Evolutionary conservation across 2,329 filamentous ascomycete species (phyloP).

Genomic region (Parastagonospora avenae): DNA sequence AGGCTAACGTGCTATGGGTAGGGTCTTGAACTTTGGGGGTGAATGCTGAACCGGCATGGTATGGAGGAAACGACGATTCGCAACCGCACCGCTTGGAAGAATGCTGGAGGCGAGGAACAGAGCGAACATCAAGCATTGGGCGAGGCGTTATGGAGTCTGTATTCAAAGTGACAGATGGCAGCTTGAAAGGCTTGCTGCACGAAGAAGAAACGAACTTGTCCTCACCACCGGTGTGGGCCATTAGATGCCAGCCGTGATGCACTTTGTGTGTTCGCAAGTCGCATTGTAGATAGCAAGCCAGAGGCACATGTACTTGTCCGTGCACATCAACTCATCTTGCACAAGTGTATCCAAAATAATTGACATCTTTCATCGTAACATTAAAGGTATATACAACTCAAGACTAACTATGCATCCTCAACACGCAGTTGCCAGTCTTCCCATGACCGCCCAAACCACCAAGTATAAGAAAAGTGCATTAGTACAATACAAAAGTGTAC

Average conservation of each 20-base stretch:
- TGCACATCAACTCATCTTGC: not conserved
- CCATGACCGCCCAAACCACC: not conserved
- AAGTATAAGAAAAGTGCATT: slow-evolving; percentile 2
- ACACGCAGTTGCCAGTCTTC: slow-evolving; percentile 1
- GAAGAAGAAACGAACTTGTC: too few relatives aligned
- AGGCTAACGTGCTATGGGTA: slow-evolving; percentile 4
- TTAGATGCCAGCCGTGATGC: too few relatives aligned
- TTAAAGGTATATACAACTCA: slow-evolving; percentile 26
- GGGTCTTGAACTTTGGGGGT: not conserved
- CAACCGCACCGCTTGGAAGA: too few relatives aligned
- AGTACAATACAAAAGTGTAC: slow-evolving; percentile 28
- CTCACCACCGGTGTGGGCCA: too few relatives aligned
- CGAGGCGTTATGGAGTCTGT: too few relatives aligned
- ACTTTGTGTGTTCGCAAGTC: too few relatives aligned
- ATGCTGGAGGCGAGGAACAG: too few relatives aligned
- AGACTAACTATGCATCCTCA: slow-evolving; percentile 1
- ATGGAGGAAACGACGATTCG: too few relatives aligned
- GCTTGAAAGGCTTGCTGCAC: too few relatives aligned
- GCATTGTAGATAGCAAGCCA: too few relatives aligned
- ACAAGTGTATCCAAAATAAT: not conserved
- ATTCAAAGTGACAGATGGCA: too few relatives aligned
- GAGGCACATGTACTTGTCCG: not conserved
- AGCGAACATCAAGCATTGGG: too few relatives aligned
- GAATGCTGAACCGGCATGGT: not conserved
- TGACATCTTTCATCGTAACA: slow-evolving; percentile 9